Conservation (phyloP, 345 rosid species). For the Gossypium stocksii region DNA sequence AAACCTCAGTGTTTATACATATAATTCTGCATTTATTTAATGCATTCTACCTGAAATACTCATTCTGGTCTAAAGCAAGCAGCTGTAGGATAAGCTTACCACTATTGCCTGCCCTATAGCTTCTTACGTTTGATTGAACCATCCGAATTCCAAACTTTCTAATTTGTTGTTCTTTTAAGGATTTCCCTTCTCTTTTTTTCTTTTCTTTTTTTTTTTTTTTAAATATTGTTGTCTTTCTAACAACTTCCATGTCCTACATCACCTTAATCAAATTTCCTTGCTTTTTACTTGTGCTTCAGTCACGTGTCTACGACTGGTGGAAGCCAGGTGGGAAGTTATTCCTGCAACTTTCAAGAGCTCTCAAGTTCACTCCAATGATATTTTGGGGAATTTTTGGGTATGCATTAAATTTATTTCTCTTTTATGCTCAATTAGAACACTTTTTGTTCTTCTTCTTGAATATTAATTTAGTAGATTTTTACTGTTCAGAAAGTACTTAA, state of each 20-base stretch:
- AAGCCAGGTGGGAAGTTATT: slow-evolving; percentile 69
- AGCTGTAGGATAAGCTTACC: not conserved
- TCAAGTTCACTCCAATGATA: slow-evolving; percentile 72
- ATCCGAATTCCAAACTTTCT: not conserved
- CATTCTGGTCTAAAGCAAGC: not conserved
- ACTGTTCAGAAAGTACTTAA: not conserved
- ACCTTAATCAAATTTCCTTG: slow-evolving; percentile 7
- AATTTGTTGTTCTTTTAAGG: too few relatives aligned
- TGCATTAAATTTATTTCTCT: slow-evolving; percentile 8
- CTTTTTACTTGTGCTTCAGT: slow-evolving; percentile 35
- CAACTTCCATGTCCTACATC: slow-evolving; percentile 4
- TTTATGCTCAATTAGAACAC: not conserved
- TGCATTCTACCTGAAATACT: not conserved
- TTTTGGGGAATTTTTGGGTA: slow-evolving; percentile 93
- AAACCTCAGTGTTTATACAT: not conserved
- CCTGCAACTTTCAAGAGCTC: slow-evolving; percentile 61
- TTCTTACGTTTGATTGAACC: not conserved
- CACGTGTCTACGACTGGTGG: slow-evolving; percentile 80
- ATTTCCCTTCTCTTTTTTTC: too few relatives aligned
- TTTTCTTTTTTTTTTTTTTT: not conserved
- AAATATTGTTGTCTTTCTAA: not conserved
- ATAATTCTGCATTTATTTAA: not conserved
- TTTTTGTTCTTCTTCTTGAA: not conserved
- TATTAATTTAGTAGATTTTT: not conserved
- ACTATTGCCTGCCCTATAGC: not conserved